A percentile compares a stretch with the other conserved stretches of the same genome.
Conservation (phyloP, 345 rosid genomes). For the Populus deltoides region DNA sequence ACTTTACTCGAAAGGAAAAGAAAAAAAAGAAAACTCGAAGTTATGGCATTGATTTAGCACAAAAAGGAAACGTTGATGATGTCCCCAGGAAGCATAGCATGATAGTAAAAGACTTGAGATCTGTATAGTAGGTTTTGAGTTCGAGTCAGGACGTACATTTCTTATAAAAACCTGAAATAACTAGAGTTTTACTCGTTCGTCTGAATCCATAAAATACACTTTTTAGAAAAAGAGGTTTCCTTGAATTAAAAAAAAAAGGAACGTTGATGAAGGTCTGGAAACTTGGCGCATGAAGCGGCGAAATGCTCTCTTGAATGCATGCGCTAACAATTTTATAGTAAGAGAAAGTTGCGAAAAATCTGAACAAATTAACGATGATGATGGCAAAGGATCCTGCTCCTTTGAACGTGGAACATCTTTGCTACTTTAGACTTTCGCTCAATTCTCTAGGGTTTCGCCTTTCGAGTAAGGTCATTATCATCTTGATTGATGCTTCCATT, state of each 20-base stretch:
- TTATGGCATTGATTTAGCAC: not conserved
- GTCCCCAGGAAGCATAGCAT: no score
- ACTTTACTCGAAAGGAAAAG: not conserved
- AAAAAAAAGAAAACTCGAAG: not conserved
- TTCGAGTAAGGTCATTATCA: not conserved
- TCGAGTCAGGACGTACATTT: no score
- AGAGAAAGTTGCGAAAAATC: not conserved
- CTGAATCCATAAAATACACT: no score
- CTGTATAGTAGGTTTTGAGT: no score
- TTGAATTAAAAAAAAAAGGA: no score
- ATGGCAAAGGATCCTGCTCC: not conserved
- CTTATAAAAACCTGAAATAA: no score
- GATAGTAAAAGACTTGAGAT: no score
- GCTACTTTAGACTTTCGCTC: no score
- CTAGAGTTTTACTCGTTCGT: no score
- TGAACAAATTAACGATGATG: not conserved
- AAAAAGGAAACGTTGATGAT: no score
- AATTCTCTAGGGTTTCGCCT: not conserved
- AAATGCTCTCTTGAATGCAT: not conserved
- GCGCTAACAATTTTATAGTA: not conserved
- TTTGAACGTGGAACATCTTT: not conserved
- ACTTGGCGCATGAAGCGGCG: conserved; percentile 2
- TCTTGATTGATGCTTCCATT: not conserved
- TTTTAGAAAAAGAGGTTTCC: no score
- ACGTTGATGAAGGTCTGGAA: not conserved